Percentiles rank a stretch among this genome's conserved stretches.
Evolutionary conservation across 768 basidiomycete genomes (phyloP).

Genomic region (Crassisporium funariophilum): DNA sequence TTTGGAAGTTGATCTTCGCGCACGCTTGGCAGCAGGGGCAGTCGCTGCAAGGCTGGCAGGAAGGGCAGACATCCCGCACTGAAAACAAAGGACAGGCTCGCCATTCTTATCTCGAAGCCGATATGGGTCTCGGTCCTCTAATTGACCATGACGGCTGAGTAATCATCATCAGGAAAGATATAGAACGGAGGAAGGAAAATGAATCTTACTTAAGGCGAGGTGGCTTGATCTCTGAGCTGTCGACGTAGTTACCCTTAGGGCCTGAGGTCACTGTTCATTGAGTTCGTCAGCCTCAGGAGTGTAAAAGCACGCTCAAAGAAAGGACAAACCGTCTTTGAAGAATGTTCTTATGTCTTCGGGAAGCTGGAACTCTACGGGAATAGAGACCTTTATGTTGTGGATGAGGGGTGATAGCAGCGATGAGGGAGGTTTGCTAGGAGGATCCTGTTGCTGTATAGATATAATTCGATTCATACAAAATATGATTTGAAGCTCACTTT

Average conservation of each 20-base stretch:
- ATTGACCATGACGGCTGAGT: conserved; percentile 76
- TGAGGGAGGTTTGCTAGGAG: conserved; percentile 64
- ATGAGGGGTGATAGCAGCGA: conserved; percentile 75
- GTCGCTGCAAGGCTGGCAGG: conserved; percentile 54
- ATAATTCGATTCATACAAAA: conserved; percentile 16
- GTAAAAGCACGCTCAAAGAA: conserved; percentile 14
- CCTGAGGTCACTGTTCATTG: conserved; percentile 67
- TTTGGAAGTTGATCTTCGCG: conserved; percentile 51
- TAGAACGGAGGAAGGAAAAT: conserved; percentile 5
- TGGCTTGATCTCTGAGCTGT: conserved; percentile 73
- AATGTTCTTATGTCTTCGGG: conserved; percentile 81
- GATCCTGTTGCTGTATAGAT: conserved; percentile 50
- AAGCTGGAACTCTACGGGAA: conserved; percentile 83
- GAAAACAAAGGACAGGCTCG: conserved; percentile 84
- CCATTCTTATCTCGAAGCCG: conserved; percentile 86
- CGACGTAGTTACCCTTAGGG: conserved; percentile 80
- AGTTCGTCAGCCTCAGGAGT: conserved; percentile 11
- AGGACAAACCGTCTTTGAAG: conserved; percentile 81
- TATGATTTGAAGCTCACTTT: conserved; percentile 50
- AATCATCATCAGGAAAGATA: conserved; percentile 12
- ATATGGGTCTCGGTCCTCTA: conserved; percentile 90
- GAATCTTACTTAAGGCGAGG: conserved; percentile 75
- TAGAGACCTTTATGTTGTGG: conserved; percentile 62
- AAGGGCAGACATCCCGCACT: conserved; percentile 81
- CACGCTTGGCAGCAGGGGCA: conserved; percentile 55